Evolutionary conservation across 495 filamentous ascomycete genomes (phyloP).

Genomic region (Acidiella bohemica): DNA sequence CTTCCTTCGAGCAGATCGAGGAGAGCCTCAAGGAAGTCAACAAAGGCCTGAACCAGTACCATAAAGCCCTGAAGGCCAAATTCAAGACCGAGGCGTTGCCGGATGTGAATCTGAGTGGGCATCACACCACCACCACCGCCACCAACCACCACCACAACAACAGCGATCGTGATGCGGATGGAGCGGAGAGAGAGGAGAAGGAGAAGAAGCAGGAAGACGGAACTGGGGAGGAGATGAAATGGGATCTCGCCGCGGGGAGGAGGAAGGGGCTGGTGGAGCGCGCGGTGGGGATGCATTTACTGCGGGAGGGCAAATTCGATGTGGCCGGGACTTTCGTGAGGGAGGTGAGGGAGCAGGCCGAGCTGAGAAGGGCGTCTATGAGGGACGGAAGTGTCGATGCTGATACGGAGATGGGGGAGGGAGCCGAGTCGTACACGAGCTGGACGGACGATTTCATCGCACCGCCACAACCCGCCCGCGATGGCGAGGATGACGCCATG

Average conservation of each 20-base stretch:
- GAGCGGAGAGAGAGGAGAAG: conserved; percentile 37
- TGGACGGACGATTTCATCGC: conserved; percentile 16
- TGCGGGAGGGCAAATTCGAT: conserved; percentile 83
- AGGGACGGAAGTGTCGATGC: too few species aligned
- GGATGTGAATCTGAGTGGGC: conserved; percentile 29
- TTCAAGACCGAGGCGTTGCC: conserved; percentile 48
- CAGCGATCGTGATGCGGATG: conserved; percentile 42
- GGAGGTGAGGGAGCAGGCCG: conserved; percentile 38
- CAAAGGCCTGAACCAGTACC: conserved; percentile 62
- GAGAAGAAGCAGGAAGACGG: neutral
- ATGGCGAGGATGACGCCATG: conserved; percentile 1
- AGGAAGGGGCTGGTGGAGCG: conserved; percentile 70
- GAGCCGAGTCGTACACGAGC: neutral
- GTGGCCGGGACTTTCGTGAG: conserved; percentile 71
- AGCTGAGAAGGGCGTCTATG: too few species aligned
- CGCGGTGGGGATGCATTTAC: conserved; percentile 89
- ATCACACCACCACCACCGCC: too few species aligned
- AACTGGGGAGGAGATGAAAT: conserved; percentile 40
- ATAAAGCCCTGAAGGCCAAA: conserved; percentile 63
- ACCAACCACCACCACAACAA: too few species aligned
- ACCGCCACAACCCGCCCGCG: conserved; percentile 2
- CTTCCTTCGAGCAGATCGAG: conserved; percentile 62
- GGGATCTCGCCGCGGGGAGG: conserved; percentile 64
- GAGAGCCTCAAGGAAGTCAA: conserved; percentile 70
- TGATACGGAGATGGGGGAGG: conserved; percentile 12